Base-by-base conservation (phyloP, 2,329 filamentous ascomycete genomes). In the Fusarium devonianum region DNA sequence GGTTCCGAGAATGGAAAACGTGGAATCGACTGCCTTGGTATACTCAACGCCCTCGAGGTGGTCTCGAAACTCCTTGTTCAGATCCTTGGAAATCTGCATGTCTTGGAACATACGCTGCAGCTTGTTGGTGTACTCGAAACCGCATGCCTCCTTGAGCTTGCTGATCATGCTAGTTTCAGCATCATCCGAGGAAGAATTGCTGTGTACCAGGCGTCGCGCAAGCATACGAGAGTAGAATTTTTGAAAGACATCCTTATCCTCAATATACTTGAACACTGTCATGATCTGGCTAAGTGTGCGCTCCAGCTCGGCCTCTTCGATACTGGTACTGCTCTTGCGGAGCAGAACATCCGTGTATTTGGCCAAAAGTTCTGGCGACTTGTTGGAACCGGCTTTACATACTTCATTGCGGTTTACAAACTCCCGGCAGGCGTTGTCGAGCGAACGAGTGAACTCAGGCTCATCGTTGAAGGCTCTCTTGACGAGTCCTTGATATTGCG, bases 201-300 rank as follows among this genome's bases (percentile, higher is more conserved):
- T 92, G 72, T 97, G 91, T 13, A 99, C 94, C 45, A 99, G 78
- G 65, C 94, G 91, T 71, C 96, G 91, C 38, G 94, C 94, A 64
- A 99, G 78, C 87, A 96, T 96, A 56, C 92, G 89, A 2, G 93
- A 96, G 75, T 99, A 99, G 75, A 97, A 99, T 73, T 97, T 99
- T 73, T 97, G 94, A 82, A 99, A 99, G 5, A 99, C 95, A 68
- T 99, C 94, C 80, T 99, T 99, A 75, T 99, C 95, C 71, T 99
- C 94, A 58, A 99, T 97, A 74, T 99, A 99, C 77, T 97, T 97
- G 84, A 99, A 99, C 45, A 99, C 91, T 2, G 93, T 97, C 94
- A 99, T 99, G 66, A 99, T 94, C 71, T 97, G 90, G 14, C 85
- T 86, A 21, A 97, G 78, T 22, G 91, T 88, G 60, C 88, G 87